Conservation (phyloP, 306 rosid genomes). For the Cucurbita argyrosperma region DNA sequence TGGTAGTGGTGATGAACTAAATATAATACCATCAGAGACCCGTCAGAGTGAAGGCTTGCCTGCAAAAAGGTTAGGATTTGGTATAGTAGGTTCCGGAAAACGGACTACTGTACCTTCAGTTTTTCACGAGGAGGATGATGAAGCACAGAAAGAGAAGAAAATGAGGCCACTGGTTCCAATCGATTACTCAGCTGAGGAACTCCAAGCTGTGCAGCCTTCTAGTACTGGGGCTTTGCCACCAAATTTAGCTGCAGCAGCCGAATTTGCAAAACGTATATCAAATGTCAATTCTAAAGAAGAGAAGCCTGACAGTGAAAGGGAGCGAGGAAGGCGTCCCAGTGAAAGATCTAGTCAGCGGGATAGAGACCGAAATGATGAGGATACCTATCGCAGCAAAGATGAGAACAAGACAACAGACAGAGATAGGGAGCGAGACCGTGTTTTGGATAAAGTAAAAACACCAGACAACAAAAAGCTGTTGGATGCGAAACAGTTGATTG, state of each 20-base stretch:
- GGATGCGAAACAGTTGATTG: slow-evolving; percentile 87
- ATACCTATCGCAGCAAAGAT: slow-evolving; percentile 43
- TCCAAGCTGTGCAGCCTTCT: slow-evolving; percentile 69
- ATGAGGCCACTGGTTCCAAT: slow-evolving; percentile 98
- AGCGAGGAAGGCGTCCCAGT: slow-evolving; percentile 59
- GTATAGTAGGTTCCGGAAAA: slow-evolving; percentile 90
- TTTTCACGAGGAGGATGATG: slow-evolving; percentile 88
- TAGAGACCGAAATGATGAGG: slow-evolving; percentile 59
- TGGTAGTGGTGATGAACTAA: slow-evolving; percentile 40
- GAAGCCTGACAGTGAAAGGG: slow-evolving; percentile 56
- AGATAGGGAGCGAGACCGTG: slow-evolving; percentile 58
- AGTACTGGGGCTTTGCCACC: slow-evolving; percentile 53
- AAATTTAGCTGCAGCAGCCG: slow-evolving; percentile 97
- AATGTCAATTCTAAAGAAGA: slow-evolving; percentile 64
- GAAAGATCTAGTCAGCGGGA: slow-evolving; percentile 66
- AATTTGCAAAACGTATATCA: slow-evolving; percentile 86
- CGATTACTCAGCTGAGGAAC: slow-evolving; percentile 93
- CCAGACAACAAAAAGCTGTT: slow-evolving; percentile 65
- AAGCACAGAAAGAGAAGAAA: slow-evolving; percentile 85
- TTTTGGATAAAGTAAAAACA: slow-evolving; percentile 40
- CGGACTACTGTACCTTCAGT: slow-evolving; percentile 83
- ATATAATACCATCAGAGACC: slow-evolving; percentile 37
- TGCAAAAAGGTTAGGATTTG: slow-evolving; percentile 82
- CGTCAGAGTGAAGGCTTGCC: slow-evolving; percentile 54
- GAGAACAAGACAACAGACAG: slow-evolving; percentile 43